Evolutionary conservation across 306 rosid genomes (phyloP).

Genomic region (Citrullus mucosospermus): DNA sequence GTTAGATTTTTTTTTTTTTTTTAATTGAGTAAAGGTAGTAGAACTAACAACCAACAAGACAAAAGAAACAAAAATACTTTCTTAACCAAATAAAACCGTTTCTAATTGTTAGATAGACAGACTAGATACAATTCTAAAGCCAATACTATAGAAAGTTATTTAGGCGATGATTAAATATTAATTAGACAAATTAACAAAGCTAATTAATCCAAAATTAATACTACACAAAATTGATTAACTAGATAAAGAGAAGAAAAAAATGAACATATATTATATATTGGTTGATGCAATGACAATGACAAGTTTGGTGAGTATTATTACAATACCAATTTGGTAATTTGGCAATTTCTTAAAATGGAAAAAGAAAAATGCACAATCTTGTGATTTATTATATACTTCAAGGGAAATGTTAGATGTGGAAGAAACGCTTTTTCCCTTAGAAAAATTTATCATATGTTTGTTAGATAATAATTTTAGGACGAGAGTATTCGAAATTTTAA

Average conservation of each 20-base stretch:
- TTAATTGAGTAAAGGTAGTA: too few species aligned
- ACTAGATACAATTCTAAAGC: neutral
- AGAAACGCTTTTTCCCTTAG: neutral
- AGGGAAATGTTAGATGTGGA: neutral
- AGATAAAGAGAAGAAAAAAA: neutral
- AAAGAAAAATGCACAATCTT: neutral
- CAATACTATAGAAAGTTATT: neutral
- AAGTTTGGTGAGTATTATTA: neutral
- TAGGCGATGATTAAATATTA: neutral
- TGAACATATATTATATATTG: neutral
- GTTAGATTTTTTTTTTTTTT: too few species aligned
- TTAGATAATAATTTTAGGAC: too few species aligned
- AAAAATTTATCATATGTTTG: neutral
- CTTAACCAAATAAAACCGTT: too few species aligned
- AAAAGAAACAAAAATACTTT: too few species aligned
- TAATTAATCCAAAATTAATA: neutral
- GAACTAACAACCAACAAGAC: too few species aligned
- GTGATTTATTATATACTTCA: neutral
- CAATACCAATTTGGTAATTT: neutral
- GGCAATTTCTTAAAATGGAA: neutral
- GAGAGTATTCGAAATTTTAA: too few species aligned
- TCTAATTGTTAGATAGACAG: too few species aligned
- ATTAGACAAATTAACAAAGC: too few species aligned
- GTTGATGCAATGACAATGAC: neutral
- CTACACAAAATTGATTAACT: neutral